Evolutionary conservation across 1,139 yeast genomes (phyloP).

Genomic region (Taphrina communis): DNA sequence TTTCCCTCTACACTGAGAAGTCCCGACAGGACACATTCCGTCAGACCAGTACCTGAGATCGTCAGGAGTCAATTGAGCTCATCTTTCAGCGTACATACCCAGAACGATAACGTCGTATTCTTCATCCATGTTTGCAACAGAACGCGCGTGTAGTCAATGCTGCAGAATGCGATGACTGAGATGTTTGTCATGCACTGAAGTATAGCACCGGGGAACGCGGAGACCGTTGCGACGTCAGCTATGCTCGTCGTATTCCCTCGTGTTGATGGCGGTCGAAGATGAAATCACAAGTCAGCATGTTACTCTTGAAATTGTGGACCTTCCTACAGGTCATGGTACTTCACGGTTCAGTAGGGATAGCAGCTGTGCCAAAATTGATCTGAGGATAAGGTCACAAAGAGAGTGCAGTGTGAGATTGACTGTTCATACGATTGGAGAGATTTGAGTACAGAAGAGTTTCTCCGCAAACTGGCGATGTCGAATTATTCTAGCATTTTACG

Average conservation of each 20-base stretch:
- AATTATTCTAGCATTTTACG: slow-evolving; percentile 24
- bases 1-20: slow-evolving; percentile 93
- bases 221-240: slow-evolving; percentile 20
- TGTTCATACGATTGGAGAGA: too few species aligned
- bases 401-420: too few species aligned
- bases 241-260: not conserved
- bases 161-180: not conserved
- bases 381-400: too few species aligned
- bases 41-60: slow-evolving; percentile 68
- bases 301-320: too few species aligned
- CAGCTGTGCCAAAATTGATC: too few species aligned
- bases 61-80: not conserved
- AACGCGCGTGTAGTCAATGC: not conserved
- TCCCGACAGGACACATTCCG: slow-evolving; percentile 96
- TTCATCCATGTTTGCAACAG: slow-evolving; percentile 71
- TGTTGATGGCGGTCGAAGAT: not conserved
- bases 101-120: slow-evolving; percentile 89
- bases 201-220: slow-evolving; percentile 10
- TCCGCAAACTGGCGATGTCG: not conserved
- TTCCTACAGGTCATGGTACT: too few species aligned
- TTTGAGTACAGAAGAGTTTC: too few species aligned
- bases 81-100: slow-evolving; percentile 54
- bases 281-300: not conserved
- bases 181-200: slow-evolving; percentile 5
- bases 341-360: too few species aligned